These are phyloP conservation scores for Pseudocercospora ulei DNA, from an alignment of 2,329 filamentous ascomycete genomes.

Conservation along the genomic window DNA sequence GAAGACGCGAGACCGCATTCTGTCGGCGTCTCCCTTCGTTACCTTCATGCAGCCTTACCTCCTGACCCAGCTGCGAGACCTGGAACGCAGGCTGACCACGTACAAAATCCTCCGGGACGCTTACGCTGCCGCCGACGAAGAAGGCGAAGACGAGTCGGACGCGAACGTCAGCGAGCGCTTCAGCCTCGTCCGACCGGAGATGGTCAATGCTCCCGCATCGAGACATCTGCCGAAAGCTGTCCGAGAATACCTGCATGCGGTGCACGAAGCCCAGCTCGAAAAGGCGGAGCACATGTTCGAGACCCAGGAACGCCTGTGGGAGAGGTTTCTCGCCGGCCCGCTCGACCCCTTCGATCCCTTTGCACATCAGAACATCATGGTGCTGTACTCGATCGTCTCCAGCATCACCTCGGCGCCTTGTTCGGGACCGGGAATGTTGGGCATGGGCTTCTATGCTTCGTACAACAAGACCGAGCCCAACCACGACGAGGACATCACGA, in stretches of 20 bases:
- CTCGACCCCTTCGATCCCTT: slow-evolving; percentile 86
- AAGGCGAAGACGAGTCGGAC: slow-evolving; percentile 33
- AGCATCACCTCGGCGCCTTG: slow-evolving; percentile 90
- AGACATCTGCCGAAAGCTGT: slow-evolving; percentile 79
- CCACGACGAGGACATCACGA: slow-evolving; percentile 72
- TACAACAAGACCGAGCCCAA: slow-evolving; percentile 65
- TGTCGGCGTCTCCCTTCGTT: slow-evolving; percentile 93
- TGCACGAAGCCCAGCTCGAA: slow-evolving; percentile 94
- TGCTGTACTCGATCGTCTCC: slow-evolving; percentile 87
- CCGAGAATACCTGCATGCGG: slow-evolving; percentile 85
- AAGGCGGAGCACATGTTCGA: slow-evolving; percentile 88
- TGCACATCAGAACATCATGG: slow-evolving; percentile 90
- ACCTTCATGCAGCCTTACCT: slow-evolving; percentile 91
- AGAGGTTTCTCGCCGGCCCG: slow-evolving; percentile 83
- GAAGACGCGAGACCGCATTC: slow-evolving; percentile 81
- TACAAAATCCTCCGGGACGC: slow-evolving; percentile 76
- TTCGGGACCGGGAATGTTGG: slow-evolving; percentile 78
- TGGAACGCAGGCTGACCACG: slow-evolving; percentile 74
- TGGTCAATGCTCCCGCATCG: slow-evolving; percentile 80
- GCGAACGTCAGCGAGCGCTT: slow-evolving; percentile 49
- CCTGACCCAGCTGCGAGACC: slow-evolving; percentile 80
- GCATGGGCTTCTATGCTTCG: slow-evolving; percentile 77
- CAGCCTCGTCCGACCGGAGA: slow-evolving; percentile 84
- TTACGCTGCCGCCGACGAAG: slow-evolving; percentile 38
- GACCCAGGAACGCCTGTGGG: slow-evolving; percentile 92